phyloP scores from a whole-genome alignment of 225 moss, liverwort and hornwort genomes.

The Marchantia polymorpha region DNA sequence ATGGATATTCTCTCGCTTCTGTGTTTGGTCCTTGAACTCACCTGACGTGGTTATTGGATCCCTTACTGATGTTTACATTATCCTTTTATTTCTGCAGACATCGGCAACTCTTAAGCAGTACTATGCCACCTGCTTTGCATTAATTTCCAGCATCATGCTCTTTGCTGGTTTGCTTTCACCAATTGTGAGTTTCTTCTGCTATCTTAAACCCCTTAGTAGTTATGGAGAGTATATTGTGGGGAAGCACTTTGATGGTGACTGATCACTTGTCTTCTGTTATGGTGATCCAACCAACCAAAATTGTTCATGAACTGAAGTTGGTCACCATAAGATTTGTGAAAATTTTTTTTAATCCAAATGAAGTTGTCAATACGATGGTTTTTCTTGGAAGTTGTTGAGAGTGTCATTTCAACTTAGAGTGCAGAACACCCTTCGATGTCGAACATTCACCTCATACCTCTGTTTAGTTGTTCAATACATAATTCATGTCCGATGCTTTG shows the following conservation, averaged over 20 bases:
- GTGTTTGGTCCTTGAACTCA: neutral
- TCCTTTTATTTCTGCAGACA: constrained; percentile 47
- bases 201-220: neutral
- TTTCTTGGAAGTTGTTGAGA: too few relatives aligned
- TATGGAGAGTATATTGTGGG: neutral
- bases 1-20: neutral
- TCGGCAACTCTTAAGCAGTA: constrained; percentile 76
- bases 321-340: too few relatives aligned
- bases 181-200: constrained; percentile 48
- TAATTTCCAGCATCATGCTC: constrained; percentile 74
- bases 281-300: neutral
- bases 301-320: too few relatives aligned
- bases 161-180: constrained; percentile 95
- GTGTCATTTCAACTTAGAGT: too few relatives aligned
- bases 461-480: too few relatives aligned
- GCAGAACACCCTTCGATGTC: too few relatives aligned
- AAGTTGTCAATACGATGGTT: too few relatives aligned
- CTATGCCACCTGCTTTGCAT: constrained; percentile 70
- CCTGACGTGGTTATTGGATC: neutral
- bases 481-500: too few relatives aligned
- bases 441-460: too few relatives aligned
- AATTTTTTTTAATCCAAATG: too few relatives aligned
- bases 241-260: neutral
- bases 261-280: neutral
- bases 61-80: neutral